A percentile compares a stretch with the other conserved stretches of the same genome.
These are phyloP conservation scores for Calendula officinalis DNA, from an alignment of 129 eudicot species.

Conservation along the genomic window DNA sequence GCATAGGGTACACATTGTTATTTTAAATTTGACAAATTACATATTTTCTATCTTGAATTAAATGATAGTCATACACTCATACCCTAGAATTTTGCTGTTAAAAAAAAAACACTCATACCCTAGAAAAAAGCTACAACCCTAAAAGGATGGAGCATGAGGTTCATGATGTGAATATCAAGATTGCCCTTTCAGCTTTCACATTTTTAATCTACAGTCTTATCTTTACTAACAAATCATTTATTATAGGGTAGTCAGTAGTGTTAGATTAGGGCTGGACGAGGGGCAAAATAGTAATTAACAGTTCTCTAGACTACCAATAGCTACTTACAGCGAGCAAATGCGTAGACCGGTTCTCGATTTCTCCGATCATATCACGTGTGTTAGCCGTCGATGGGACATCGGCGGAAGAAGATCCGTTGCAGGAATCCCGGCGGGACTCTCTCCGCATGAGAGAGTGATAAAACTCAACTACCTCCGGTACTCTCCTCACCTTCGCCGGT, in stretches of 20 bases:
- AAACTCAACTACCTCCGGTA: constrained; percentile 96
- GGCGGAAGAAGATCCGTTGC: constrained; percentile 40
- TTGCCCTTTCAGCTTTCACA: constrained; percentile 39
- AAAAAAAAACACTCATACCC: too few species aligned
- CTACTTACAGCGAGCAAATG: constrained; percentile 83
- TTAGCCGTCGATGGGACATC: constrained; percentile 65
- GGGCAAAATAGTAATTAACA: constrained; percentile 43
- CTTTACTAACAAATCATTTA: constrained; percentile 1
- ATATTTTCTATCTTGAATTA: neutral
- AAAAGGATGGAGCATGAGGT: neutral
- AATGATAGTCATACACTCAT: too few species aligned
- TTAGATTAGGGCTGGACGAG: constrained; percentile 6
- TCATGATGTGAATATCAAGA: constrained; percentile 27
- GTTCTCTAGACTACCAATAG: constrained; percentile 16
- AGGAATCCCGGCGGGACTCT: constrained; percentile 74
- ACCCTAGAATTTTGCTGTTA: too few species aligned
- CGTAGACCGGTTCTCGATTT: constrained; percentile 92
- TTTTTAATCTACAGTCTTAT: constrained; percentile 43
- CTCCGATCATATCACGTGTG: constrained; percentile 88
- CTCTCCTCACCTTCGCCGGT: constrained; percentile 68
- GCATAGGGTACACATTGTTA: constrained; percentile 3
- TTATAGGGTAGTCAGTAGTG: too few species aligned
- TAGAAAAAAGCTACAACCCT: too few species aligned
- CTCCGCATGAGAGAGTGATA: constrained; percentile 92
- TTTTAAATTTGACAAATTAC: neutral